Percentiles rank a stretch among this genome's conserved stretches.
phyloP scores from a whole-genome alignment of 345 rosid genomes.

The Acer negundo region DNA sequence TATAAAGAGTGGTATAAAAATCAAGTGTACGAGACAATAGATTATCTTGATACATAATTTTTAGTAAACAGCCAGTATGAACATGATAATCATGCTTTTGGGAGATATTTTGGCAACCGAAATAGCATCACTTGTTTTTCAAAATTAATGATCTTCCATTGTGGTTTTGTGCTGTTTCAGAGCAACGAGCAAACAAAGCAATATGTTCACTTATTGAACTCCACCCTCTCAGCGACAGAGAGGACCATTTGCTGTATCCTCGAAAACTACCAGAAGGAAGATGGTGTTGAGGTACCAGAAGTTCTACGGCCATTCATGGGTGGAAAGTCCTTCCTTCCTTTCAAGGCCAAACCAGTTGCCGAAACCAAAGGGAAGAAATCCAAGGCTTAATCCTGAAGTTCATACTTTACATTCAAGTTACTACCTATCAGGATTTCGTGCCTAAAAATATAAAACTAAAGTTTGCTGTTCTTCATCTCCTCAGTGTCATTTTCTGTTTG shows the following conservation, averaged over 20 bases:
- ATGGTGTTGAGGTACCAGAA: slow-evolving; percentile 84
- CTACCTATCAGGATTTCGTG: background rate
- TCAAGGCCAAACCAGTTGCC: slow-evolving; percentile 59
- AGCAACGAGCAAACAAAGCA: slow-evolving; percentile 77
- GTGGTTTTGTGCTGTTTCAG: slow-evolving; percentile 40
- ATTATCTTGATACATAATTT: background rate
- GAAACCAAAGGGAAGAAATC: slow-evolving; percentile 51
- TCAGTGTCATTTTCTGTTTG: background rate
- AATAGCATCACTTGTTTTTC: background rate
- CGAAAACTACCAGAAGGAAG: slow-evolving; percentile 84
- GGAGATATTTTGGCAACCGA: background rate
- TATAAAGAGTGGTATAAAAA: background rate
- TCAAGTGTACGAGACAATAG: background rate
- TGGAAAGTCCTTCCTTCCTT: slow-evolving; percentile 75
- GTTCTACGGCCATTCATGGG: slow-evolving; percentile 64
- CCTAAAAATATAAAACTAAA: background rate
- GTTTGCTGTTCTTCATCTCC: background rate
- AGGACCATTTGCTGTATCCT: slow-evolving; percentile 95
- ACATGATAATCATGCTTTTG: background rate
- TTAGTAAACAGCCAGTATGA: background rate
- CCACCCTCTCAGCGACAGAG: slow-evolving; percentile 93
- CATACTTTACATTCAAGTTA: background rate
- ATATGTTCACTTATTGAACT: slow-evolving; percentile 85
- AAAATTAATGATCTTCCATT: background rate
- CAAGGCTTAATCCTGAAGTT: slow-evolving; percentile 31